phyloP scores from a whole-genome alignment of 1,284 basidiomycete genomes.

The Peniophora sp. region DNA sequence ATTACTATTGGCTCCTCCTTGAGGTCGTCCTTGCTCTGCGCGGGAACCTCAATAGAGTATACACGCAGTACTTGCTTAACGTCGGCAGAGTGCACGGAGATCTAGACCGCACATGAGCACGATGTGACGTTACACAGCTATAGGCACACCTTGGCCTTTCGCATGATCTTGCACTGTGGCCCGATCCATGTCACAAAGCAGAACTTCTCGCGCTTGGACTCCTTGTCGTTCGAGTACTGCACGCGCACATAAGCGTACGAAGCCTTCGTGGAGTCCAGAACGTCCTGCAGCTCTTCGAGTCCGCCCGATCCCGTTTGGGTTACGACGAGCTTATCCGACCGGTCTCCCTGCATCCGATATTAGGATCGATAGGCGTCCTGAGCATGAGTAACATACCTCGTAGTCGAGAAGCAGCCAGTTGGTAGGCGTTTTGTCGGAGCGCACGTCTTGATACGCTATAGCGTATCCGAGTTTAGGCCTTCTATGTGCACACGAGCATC shows the following conservation, averaged over 20 bases:
- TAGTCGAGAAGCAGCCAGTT: constrained; percentile 88
- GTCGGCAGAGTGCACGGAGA: constrained; percentile 82
- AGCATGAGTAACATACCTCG: constrained; percentile 42
- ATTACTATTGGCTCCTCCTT: constrained; percentile 73
- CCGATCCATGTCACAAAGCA: constrained; percentile 89
- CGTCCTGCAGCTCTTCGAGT: constrained; percentile 68
- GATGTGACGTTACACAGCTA: constrained; percentile 8
- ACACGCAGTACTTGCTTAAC: constrained; percentile 75
- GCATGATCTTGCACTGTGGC: constrained; percentile 78
- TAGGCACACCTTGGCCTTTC: constrained; percentile 73
- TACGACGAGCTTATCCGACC: constrained; percentile 75
- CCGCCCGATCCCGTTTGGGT: constrained; percentile 75
- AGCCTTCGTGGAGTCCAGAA: constrained; percentile 66
- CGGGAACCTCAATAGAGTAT: constrained; percentile 82
- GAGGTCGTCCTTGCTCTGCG: constrained; percentile 72
- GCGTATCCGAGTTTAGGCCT: constrained; percentile 6
- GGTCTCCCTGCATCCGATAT: constrained; percentile 47
- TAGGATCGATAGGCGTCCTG: constrained; percentile 1
- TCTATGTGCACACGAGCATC: neutral
- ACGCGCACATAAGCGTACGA: constrained; percentile 81
- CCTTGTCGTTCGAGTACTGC: constrained; percentile 80
- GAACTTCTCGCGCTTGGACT: constrained; percentile 85
- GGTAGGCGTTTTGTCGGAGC: constrained; percentile 72
- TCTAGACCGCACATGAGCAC: constrained; percentile 33
- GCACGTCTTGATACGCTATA: constrained; percentile 82